phyloP scores from a whole-genome alignment of 192 early-diverging fungal species.

The Umbelopsis isabellina region DNA sequence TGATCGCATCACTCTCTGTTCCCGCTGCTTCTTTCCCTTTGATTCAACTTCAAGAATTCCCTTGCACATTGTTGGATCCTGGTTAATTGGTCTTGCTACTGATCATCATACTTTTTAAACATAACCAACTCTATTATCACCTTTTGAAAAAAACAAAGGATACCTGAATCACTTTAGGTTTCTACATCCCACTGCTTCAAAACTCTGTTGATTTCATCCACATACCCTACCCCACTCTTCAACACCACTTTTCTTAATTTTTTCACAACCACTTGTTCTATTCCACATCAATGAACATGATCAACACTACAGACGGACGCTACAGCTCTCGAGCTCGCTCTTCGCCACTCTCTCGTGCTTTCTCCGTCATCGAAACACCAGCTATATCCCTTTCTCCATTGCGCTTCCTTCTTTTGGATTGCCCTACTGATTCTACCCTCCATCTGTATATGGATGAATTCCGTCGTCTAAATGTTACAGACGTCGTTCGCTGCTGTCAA shows the following conservation, averaged over 20 bases:
- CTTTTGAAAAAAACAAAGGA: too few relatives aligned
- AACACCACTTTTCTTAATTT: not conserved
- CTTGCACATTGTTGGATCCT: conserved; percentile 24
- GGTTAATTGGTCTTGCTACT: conserved; percentile 22
- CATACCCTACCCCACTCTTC: conserved; percentile 1
- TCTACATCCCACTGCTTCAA: not conserved
- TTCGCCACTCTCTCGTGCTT: conserved; percentile 60
- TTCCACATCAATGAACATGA: conserved; percentile 14
- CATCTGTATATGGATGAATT: conserved; percentile 76
- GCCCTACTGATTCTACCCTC: conserved; percentile 83
- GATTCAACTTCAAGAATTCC: conserved; percentile 24
- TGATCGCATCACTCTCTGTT: conserved; percentile 16
- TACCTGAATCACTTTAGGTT: too few relatives aligned
- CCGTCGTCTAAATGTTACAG: conserved; percentile 72
- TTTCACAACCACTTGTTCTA: not conserved
- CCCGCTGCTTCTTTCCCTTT: conserved; percentile 22
- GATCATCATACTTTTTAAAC: not conserved
- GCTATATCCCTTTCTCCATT: conserved; percentile 47
- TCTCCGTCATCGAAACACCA: conserved; percentile 65
- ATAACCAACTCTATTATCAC: too few relatives aligned
- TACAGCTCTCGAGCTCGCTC: conserved; percentile 17
- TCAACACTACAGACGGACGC: conserved; percentile 18
- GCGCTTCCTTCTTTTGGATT: conserved; percentile 92
- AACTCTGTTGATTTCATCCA: not conserved
- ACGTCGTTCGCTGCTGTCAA: conserved; percentile 91